Conservation (phyloP, 2,329 filamentous ascomycete species). For the Ophiosphaerella narmari region DNA sequence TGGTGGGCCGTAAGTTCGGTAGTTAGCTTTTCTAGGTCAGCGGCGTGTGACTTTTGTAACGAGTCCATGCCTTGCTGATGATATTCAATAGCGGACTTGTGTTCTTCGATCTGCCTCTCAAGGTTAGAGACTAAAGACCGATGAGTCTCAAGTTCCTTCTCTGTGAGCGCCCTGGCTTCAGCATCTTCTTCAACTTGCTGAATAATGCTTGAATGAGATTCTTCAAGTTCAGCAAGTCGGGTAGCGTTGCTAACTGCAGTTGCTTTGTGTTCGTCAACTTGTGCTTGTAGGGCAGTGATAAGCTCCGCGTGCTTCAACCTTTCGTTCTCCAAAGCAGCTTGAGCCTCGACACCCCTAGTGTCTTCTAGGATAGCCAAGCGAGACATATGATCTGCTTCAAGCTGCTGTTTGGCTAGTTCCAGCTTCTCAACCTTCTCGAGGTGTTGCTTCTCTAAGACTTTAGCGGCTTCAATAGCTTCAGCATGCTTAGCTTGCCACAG, state of each 20-base stretch:
- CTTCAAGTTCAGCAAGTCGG: constrained; percentile 75
- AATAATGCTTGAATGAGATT: constrained; percentile 68
- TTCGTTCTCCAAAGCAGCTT: constrained; percentile 47
- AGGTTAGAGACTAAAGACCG: constrained; percentile 58
- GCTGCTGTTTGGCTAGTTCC: constrained; percentile 60
- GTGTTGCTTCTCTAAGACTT: constrained; percentile 73
- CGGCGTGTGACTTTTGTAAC: constrained; percentile 59
- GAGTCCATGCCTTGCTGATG: constrained; percentile 60
- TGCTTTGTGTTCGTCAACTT: constrained; percentile 81
- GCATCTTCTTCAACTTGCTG: constrained; percentile 70
- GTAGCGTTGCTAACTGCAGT: constrained; percentile 70
- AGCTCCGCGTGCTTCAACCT: constrained; percentile 55
- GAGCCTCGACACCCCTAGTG: constrained; percentile 30
- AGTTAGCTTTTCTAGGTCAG: constrained; percentile 57
- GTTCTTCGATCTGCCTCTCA: constrained; percentile 60
- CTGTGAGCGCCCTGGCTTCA: constrained; percentile 61
- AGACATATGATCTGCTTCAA: constrained; percentile 41
- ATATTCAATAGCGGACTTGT: constrained; percentile 59
- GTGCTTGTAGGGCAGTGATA: constrained; percentile 65
- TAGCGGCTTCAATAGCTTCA: constrained; percentile 70
- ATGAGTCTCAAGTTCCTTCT: constrained; percentile 58
- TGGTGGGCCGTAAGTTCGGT: constrained; percentile 40
- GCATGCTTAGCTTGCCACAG: constrained; percentile 79
- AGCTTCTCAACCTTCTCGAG: constrained; percentile 73
- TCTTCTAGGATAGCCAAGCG: constrained; percentile 38